Conservation (phyloP, 495 filamentous ascomycete species). For the Chaetomidium leptoderma region DNA sequence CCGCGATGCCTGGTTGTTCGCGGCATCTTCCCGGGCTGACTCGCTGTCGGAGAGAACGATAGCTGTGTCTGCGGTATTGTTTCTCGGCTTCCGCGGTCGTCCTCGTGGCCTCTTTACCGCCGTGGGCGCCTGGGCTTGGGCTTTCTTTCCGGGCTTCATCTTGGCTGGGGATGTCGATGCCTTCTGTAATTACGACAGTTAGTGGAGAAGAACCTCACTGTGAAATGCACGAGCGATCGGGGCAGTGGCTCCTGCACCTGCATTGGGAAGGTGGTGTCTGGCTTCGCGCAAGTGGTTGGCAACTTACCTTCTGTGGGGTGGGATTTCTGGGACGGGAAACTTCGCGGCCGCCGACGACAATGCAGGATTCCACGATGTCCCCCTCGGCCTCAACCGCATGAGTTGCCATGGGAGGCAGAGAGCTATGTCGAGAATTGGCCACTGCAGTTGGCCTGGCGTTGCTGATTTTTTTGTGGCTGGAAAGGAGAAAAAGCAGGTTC, state of each 20-base stretch:
- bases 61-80: slow-evolving; percentile 12
- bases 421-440: no score
- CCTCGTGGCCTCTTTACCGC: slow-evolving; percentile 1
- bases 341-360: neutral
- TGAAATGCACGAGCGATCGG: neutral
- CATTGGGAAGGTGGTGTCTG: neutral
- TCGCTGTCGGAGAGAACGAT: slow-evolving; percentile 13
- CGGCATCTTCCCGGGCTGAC: neutral
- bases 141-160: neutral
- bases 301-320: neutral
- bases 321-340: neutral
- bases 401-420: neutral
- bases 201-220: neutral
- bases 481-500: no score
- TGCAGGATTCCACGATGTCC: neutral
- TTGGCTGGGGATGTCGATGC: neutral
- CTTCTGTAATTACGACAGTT: neutral
- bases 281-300: neutral
- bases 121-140: neutral
- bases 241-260: neutral
- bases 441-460: no score
- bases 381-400: neutral
- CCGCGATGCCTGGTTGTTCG: neutral
- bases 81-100: slow-evolving; percentile 5
- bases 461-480: no score